Evolutionary conservation across 495 filamentous ascomycete genomes (phyloP).

Genomic region (Aspergillus wentii): DNA sequence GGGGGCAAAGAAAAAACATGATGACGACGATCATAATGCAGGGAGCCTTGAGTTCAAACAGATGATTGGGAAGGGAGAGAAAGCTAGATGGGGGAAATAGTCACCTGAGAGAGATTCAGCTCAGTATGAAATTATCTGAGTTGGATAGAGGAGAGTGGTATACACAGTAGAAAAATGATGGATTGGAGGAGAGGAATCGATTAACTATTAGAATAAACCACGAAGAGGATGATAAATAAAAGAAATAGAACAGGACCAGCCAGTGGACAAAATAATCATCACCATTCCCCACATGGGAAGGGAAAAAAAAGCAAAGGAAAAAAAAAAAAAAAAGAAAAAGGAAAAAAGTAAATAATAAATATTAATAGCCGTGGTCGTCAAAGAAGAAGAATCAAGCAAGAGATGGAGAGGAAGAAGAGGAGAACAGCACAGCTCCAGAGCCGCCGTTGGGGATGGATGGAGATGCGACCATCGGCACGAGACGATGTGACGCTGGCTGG

Average conservation of each 20-base stretch:
- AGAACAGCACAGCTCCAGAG: conserved; percentile 2
- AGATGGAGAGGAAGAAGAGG: not conserved
- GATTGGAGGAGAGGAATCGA: conserved; percentile 4
- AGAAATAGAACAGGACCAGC: conserved; percentile 17
- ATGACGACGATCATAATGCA: conserved; percentile 27
- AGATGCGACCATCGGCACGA: conserved; percentile 21
- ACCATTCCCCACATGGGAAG: conserved; percentile 11
- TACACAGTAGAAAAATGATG: not conserved
- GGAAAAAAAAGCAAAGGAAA: conserved; percentile 6
- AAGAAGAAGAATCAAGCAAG: conserved; percentile 2
- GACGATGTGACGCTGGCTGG: conserved; percentile 24
- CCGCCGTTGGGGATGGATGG: conserved; percentile 5
- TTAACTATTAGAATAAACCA: conserved; percentile 14
- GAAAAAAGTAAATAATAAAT: conserved; percentile 5
- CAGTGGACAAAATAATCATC: conserved; percentile 11
- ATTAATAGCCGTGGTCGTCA: no score
- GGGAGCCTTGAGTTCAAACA: conserved; percentile 12
- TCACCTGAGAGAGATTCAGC: no score
- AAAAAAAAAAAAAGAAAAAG: conserved; percentile 9
- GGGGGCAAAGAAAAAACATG: conserved; percentile 13
- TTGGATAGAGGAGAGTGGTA: not conserved
- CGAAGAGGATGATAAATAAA: not conserved
- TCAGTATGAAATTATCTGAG: not conserved
- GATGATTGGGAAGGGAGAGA: conserved; percentile 3
- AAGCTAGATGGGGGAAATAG: conserved; percentile 2